These are phyloP conservation scores for Priceomyces melissophilus DNA, from an alignment of 805 yeast genomes.

Conservation along the genomic window DNA sequence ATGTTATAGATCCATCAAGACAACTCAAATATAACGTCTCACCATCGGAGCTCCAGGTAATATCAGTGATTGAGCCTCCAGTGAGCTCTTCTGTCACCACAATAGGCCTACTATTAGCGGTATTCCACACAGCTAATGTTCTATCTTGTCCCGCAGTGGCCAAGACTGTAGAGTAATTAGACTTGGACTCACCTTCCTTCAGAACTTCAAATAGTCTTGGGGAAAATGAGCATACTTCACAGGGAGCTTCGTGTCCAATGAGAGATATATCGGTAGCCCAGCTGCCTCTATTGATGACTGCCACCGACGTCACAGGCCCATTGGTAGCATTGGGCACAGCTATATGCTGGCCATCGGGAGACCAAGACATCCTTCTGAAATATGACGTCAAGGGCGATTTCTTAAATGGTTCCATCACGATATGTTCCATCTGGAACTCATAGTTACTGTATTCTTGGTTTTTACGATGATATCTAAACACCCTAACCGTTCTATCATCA, in stretches of 20 bases:
- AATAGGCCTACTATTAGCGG: slow-evolving; percentile 70
- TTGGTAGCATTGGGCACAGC: slow-evolving; percentile 85
- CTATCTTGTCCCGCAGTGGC: slow-evolving; percentile 97
- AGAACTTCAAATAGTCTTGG: slow-evolving; percentile 58
- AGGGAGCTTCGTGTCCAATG: slow-evolving; percentile 82
- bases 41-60: slow-evolving; percentile 88
- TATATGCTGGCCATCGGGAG: slow-evolving; percentile 84
- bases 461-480: slow-evolving; percentile 77
- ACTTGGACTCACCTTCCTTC: slow-evolving; percentile 24
- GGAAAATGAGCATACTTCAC: slow-evolving; percentile 74
- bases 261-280: slow-evolving; percentile 76
- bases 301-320: slow-evolving; percentile 76
- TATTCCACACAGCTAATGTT: slow-evolving; percentile 84
- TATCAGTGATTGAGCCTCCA: slow-evolving; percentile 77
- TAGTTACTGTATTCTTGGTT: slow-evolving; percentile 55
- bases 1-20: slow-evolving; percentile 77
- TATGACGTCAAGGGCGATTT: slow-evolving; percentile 91
- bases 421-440: slow-evolving; percentile 82
- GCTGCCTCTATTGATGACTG: slow-evolving; percentile 68
- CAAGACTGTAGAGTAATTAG: slow-evolving; percentile 59
- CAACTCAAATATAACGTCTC: slow-evolving; percentile 69
- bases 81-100: slow-evolving; percentile 76
- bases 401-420: slow-evolving; percentile 78
- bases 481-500: slow-evolving; percentile 88
- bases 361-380: slow-evolving; percentile 83